Percentiles rank a stretch among this genome's conserved stretches.
phyloP scores from a whole-genome alignment of 805 yeast species.

The Hemisphaericaspora nanyangensis region DNA sequence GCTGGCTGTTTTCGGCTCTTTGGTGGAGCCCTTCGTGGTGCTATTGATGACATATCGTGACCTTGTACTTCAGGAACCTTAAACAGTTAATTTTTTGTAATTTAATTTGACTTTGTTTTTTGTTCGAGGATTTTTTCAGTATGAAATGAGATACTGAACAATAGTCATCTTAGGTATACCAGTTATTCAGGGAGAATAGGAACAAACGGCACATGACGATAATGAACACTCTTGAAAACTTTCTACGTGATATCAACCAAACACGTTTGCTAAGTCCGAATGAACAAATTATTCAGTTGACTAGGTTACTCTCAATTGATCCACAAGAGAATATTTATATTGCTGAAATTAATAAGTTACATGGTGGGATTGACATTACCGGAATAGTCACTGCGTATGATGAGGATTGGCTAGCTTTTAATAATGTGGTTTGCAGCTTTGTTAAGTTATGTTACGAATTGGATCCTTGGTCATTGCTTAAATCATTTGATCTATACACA shows the following conservation, averaged over 20 bases:
- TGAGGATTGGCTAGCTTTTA: conserved; percentile 46
- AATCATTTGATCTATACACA: conserved; percentile 53
- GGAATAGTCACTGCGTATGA: conserved; percentile 17
- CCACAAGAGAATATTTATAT: conserved; percentile 24
- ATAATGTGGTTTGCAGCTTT: conserved; percentile 42
- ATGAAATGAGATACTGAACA: too few species aligned
- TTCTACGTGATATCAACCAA: conserved; percentile 5
- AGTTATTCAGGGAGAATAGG: too few species aligned
- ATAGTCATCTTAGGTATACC: too few species aligned
- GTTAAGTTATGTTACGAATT: conserved; percentile 46
- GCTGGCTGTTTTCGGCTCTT: background rate
- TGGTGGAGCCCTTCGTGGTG: conserved; percentile 6
- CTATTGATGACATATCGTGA: conserved; percentile 6
- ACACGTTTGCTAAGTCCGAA: conserved; percentile 1
- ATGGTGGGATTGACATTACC: conserved; percentile 9
- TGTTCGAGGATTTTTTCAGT: too few species aligned
- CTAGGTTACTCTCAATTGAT: conserved; percentile 20
- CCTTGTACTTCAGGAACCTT: too few species aligned
- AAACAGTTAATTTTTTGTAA: too few species aligned
- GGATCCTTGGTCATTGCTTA: conserved; percentile 49
- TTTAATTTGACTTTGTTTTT: too few species aligned
- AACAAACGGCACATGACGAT: too few species aligned
- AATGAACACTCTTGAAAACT: conserved; percentile 2
- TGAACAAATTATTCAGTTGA: conserved; percentile 16
- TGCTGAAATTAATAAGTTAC: conserved; percentile 19